Conservation (phyloP, 805 yeast genomes). For the Pichia phayaonensis region DNA sequence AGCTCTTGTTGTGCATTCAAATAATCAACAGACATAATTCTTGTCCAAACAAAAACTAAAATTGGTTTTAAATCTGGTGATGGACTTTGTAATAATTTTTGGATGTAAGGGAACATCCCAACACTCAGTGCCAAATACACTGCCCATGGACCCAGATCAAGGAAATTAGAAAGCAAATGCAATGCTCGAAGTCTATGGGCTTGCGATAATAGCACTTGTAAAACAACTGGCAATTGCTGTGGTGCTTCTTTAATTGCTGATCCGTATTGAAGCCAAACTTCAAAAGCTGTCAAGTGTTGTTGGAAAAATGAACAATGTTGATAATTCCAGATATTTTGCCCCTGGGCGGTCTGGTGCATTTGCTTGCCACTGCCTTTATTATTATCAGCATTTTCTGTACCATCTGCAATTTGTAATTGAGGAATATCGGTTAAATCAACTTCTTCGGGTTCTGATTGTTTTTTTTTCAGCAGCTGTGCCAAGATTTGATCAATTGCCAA, state of each 20-base stretch:
- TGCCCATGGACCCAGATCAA: constrained; percentile 97
- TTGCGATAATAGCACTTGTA: constrained; percentile 89
- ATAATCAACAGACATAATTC: constrained; percentile 93
- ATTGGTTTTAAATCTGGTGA: constrained; percentile 94
- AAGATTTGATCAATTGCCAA: constrained; percentile 91
- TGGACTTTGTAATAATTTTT: constrained; percentile 84
- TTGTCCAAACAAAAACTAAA: constrained; percentile 92
- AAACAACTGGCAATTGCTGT: constrained; percentile 87
- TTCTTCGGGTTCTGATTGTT: constrained; percentile 18
- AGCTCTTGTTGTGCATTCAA: constrained; percentile 86
- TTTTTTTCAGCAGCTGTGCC: constrained; percentile 50
- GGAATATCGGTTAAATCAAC: constrained; percentile 25
- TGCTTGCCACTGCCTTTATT: background rate
- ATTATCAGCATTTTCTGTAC: constrained; percentile 2
- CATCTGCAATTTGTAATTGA: constrained; percentile 23
- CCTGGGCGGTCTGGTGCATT: background rate
- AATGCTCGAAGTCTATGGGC: constrained; percentile 89
- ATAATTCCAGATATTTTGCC: constrained; percentile 38
- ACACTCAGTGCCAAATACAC: constrained; percentile 87
- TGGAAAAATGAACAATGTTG: constrained; percentile 93
- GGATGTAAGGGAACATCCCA: constrained; percentile 92
- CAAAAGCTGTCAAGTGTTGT: constrained; percentile 93
- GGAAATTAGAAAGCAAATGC: constrained; percentile 70
- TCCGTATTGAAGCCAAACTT: constrained; percentile 90
- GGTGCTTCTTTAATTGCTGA: constrained; percentile 82